These are phyloP conservation scores for Phytophthora foliorum DNA, from an alignment of 352 stramenopile species.

Conservation along the genomic window DNA sequence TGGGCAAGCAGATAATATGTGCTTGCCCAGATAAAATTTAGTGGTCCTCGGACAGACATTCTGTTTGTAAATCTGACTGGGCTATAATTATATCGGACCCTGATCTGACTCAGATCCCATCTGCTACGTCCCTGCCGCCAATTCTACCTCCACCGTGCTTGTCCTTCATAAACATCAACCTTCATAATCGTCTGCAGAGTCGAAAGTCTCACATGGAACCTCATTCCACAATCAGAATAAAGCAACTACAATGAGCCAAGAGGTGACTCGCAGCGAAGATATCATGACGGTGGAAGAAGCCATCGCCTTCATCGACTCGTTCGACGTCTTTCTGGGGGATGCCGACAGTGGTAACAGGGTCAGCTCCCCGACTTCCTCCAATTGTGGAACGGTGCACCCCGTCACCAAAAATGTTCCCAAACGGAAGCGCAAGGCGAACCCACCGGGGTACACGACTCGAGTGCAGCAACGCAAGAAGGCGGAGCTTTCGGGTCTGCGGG, in stretches of 20 bases:
- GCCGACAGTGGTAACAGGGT: background rate
- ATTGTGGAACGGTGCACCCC: background rate
- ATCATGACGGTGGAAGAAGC: slow-evolving; percentile 31
- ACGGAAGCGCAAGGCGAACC: slow-evolving; percentile 13
- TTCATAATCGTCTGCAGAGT: slow-evolving; percentile 8
- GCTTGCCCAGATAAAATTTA: no score
- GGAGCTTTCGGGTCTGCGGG: slow-evolving; percentile 6
- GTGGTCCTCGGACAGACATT: no score
- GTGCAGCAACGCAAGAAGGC: slow-evolving; percentile 16
- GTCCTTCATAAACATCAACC: slow-evolving; percentile 4
- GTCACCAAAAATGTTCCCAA: slow-evolving; percentile 1
- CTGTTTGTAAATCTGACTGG: no score
- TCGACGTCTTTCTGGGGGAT: slow-evolving; percentile 11
- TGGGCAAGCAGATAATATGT: no score
- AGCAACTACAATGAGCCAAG: slow-evolving; percentile 9
- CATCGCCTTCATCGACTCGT: slow-evolving; percentile 43
- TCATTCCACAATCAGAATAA: slow-evolving; percentile 15
- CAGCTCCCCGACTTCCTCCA: background rate
- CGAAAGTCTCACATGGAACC: background rate
- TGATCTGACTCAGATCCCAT: no score
- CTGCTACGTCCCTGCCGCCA: background rate
- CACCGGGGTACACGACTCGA: slow-evolving; percentile 17
- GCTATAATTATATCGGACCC: no score
- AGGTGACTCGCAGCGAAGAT: background rate
- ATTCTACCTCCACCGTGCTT: background rate